These are phyloP conservation scores for Ochromonadaceae sp. DNA, from an alignment of 352 stramenopile species.

Conservation along the genomic window DNA sequence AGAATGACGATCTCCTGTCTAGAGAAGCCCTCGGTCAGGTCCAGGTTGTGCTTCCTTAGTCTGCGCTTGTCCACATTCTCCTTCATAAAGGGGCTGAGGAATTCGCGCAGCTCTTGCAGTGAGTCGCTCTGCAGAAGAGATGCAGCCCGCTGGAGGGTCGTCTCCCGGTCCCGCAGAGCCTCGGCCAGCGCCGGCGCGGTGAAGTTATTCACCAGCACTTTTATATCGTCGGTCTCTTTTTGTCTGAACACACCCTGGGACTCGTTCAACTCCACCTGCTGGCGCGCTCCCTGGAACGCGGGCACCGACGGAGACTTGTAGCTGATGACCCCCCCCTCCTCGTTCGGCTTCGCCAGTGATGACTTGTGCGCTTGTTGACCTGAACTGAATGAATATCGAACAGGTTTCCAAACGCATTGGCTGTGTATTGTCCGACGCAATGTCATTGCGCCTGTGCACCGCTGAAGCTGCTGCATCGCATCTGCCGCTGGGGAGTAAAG, in stretches of 20 bases:
- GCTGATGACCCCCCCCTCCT: no score
- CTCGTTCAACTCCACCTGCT: no score
- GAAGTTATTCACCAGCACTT: constrained; percentile 82
- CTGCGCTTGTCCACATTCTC: constrained; percentile 4
- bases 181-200: constrained; percentile 78
- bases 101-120: constrained; percentile 34
- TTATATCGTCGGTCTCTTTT: constrained; percentile 56
- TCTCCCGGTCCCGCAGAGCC: constrained; percentile 80
- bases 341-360: no score
- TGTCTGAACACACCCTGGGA: not conserved
- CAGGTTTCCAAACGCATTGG: no score
- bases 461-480: no score
- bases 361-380: no score
- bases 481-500: no score
- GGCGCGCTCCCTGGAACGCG: no score
- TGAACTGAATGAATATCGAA: no score
- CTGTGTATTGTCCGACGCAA: no score
- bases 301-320: no score
- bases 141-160: constrained; percentile 50
- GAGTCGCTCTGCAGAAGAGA: constrained; percentile 38
- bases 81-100: constrained; percentile 32
- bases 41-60: constrained; percentile 31
- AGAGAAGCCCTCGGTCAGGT: constrained; percentile 55
- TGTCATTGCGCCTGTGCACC: no score
- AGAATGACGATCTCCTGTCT: constrained; percentile 70